Base-by-base conservation (phyloP, 75 land plant genomes). In the Isoetes taiwanensis region DNA sequence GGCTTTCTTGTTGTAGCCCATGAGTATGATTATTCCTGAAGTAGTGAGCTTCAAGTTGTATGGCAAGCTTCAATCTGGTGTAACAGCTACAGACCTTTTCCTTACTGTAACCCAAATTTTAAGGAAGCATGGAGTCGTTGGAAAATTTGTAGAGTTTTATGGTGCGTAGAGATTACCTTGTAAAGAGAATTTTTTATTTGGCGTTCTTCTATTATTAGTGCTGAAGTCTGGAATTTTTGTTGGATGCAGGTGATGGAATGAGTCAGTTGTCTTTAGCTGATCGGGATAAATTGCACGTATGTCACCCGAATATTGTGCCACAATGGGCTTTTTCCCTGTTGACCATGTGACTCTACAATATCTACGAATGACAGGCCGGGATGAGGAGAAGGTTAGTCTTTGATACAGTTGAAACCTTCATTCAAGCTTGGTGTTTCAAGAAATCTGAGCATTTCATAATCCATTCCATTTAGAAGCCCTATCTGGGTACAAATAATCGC, bases 71-170 rank as follows among this genome's bases (percentile, higher is more conserved):
- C 6, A n/a, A 46, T 19, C 50, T 19, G 50, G 50, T 19, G 50
- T 46, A 19, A 46, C 50, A 3, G 50, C 50, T 46, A 46, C 50
- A 16, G 50, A 37, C 25, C 25, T 46, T 19, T 19, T 46, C 21
- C 50, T 46, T 5, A 46, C 50, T 5, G 16, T 19, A 16, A 46
- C 50, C 25, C 50, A 46, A 23, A 46, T 46, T 19, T n/a, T 46
- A 23, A 46, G 50, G 50, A 46, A 46, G 23, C 50, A 46, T 46
- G 50, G 50, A 19, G 50, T 46, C 16, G 50, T 46, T 5, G 50
- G 50, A 46, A 46, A 46, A 46, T 46, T 46, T 46, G 50, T 46
- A 16, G 50, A 46, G 50, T 46, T 46, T 46, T 46, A 46, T 46
- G 50, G 50, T 46, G 23, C 16, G 6, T 5, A n/a, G n/a, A n/a